A percentile compares a stretch with the other conserved stretches of the same genome.
These are phyloP conservation scores for Gossypium davidsonii DNA, from an alignment of 441 rosid species.

Conservation along the genomic window DNA sequence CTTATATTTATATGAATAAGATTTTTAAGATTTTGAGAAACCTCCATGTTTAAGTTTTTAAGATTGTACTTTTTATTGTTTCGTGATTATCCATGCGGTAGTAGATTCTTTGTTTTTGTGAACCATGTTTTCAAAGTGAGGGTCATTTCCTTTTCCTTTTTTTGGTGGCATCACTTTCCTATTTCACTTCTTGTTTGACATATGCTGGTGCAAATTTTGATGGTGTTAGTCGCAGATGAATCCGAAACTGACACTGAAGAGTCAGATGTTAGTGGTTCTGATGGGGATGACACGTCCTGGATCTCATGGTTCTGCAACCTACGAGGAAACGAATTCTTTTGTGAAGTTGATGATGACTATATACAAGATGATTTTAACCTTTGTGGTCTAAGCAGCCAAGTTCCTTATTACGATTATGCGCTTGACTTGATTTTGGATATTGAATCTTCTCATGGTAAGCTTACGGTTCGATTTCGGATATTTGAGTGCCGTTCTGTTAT, in stretches of 20 bases:
- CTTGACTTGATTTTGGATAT: conserved; percentile 73
- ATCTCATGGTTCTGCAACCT: conserved; percentile 71
- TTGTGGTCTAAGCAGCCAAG: conserved; percentile 69
- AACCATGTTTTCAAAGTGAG: no score
- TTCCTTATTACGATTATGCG: conserved; percentile 74
- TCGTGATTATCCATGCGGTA: no score
- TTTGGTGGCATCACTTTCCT: neutral
- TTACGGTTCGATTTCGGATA: neutral
- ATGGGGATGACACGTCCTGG: conserved; percentile 74
- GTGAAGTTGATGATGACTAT: conserved; percentile 77
- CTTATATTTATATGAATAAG: no score
- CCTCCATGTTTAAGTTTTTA: no score
- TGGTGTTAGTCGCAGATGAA: conserved; percentile 32
- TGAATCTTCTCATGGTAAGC: conserved; percentile 66
- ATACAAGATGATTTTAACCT: conserved; percentile 75
- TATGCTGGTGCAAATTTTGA: neutral
- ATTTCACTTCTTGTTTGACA: neutral
- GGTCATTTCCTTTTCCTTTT: neutral
- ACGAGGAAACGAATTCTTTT: conserved; percentile 74
- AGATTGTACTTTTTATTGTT: no score
- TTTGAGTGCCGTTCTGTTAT: neutral
- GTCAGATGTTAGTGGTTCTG: conserved; percentile 74
- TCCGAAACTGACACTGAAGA: conserved; percentile 70
- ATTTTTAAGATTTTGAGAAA: no score
- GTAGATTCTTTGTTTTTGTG: no score